phyloP scores from a whole-genome alignment of 805 yeast genomes.

The Millerozyma acaciae region DNA sequence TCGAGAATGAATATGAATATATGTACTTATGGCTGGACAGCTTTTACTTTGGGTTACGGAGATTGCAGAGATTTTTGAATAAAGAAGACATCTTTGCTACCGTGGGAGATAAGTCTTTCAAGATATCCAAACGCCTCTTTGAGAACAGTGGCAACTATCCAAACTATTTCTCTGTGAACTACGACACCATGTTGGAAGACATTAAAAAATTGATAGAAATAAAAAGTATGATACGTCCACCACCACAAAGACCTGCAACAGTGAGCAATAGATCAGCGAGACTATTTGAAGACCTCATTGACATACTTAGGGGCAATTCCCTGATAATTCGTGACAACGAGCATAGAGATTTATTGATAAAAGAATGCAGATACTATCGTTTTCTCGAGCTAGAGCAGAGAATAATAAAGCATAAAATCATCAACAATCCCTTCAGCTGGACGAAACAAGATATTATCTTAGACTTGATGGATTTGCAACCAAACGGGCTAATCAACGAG shows the following conservation, averaged over 20 bases:
- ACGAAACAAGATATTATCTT: conserved; percentile 55
- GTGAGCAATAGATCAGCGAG: conserved; percentile 49
- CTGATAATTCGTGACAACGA: conserved; percentile 45
- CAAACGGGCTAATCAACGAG: conserved; percentile 28
- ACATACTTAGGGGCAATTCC: conserved; percentile 52
- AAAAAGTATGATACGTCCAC: conserved; percentile 63
- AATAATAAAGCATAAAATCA: conserved; percentile 49
- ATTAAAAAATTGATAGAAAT: conserved; percentile 35
- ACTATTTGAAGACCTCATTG: conserved; percentile 53
- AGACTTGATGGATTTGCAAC: conserved; percentile 42
- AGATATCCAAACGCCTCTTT: conserved; percentile 54
- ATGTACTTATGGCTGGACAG: conserved; percentile 67
- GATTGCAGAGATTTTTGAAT: conserved; percentile 46
- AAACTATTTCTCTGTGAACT: conserved; percentile 68
- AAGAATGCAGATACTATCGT: conserved; percentile 75
- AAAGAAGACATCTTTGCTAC: conserved; percentile 54
- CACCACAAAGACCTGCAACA: conserved; percentile 62
- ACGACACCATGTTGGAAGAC: conserved; percentile 49
- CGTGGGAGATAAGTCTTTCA: conserved; percentile 59
- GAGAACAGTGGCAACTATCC: conserved; percentile 65
- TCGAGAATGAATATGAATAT: conserved; percentile 58
- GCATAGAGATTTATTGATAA: conserved; percentile 54
- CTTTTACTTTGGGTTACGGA: conserved; percentile 61
- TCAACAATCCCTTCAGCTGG: conserved; percentile 47
- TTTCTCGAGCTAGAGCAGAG: conserved; percentile 72